phyloP scores from a whole-genome alignment of 805 yeast species.

The Sungouiella thailandica region DNA sequence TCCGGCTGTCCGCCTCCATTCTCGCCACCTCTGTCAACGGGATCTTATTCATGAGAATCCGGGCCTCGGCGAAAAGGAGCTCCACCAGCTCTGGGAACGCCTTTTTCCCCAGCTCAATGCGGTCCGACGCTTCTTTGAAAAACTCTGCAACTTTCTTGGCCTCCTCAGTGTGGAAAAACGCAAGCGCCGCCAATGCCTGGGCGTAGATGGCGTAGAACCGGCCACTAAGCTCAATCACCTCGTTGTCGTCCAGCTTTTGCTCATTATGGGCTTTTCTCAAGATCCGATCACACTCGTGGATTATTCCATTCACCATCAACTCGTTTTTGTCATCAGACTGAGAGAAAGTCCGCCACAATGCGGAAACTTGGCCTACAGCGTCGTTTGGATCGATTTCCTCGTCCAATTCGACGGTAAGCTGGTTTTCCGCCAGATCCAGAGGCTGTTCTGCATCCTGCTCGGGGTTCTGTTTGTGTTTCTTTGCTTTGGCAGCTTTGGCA shows the following conservation, averaged over 20 bases:
- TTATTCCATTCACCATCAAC: slow-evolving; percentile 68
- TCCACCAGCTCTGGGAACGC: slow-evolving; percentile 42
- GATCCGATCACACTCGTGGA: slow-evolving; percentile 88
- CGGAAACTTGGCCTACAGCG: slow-evolving; percentile 70
- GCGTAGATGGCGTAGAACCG: slow-evolving; percentile 73
- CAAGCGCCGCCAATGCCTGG: slow-evolving; percentile 59
- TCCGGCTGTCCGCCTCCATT: slow-evolving; percentile 38
- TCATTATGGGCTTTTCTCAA: slow-evolving; percentile 40
- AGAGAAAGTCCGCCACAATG: slow-evolving; percentile 63
- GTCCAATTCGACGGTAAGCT: slow-evolving; percentile 55
- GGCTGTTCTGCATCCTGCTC: slow-evolving; percentile 4
- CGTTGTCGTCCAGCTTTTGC: slow-evolving; percentile 9
- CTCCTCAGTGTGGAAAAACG: slow-evolving; percentile 49
- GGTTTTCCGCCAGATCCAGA: slow-evolving; percentile 19
- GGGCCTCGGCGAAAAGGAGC: slow-evolving; percentile 49
- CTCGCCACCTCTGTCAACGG: slow-evolving; percentile 54
- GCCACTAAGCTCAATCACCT: slow-evolving; percentile 28
- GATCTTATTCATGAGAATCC: slow-evolving; percentile 52
- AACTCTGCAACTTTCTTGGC: slow-evolving; percentile 45
- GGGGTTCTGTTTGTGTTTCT: slow-evolving; percentile 17
- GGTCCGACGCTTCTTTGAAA: slow-evolving; percentile 68
- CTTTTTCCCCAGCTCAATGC: slow-evolving; percentile 56
- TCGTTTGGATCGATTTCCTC: slow-evolving; percentile 72
- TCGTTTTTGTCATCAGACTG: slow-evolving; percentile 56
- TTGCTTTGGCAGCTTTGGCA: slow-evolving; percentile 27